Percentiles rank a stretch among this genome's conserved stretches.
These are phyloP conservation scores for Tolypocladium inflatum DNA, from an alignment of 2,329 filamentous ascomycete genomes.

Conservation along the genomic window DNA sequence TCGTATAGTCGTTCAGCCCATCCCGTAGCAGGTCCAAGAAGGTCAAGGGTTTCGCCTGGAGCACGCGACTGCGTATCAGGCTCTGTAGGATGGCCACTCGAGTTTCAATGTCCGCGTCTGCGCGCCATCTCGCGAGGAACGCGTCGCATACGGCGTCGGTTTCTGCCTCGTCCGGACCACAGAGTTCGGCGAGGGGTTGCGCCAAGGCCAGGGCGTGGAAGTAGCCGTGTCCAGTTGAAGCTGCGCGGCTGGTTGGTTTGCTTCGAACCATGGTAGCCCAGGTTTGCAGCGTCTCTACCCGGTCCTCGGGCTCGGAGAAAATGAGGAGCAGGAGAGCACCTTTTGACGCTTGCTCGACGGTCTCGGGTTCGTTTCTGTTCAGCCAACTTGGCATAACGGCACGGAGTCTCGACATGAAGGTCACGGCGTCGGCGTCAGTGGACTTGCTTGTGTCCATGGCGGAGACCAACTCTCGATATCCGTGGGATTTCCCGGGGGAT, in stretches of 20 bases:
- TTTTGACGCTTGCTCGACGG: slow-evolving; percentile 37
- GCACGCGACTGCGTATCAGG: slow-evolving; percentile 35
- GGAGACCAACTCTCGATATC: slow-evolving; percentile 12
- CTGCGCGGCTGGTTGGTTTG: slow-evolving; percentile 21
- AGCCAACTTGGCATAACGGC: slow-evolving; percentile 36
- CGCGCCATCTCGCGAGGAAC: slow-evolving; percentile 42
- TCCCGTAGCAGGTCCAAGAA: slow-evolving; percentile 40
- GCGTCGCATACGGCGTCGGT: slow-evolving; percentile 31
- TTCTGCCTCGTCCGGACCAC: background rate
- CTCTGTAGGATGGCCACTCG: slow-evolving; percentile 46
- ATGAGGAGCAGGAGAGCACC: slow-evolving; percentile 42
- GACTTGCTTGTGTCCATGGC: slow-evolving; percentile 6
- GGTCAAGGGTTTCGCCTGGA: slow-evolving; percentile 26
- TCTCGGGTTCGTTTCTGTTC: slow-evolving; percentile 38
- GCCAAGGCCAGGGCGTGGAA: slow-evolving; percentile 44
- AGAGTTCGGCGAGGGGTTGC: slow-evolving; percentile 27
- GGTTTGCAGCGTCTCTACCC: slow-evolving; percentile 27
- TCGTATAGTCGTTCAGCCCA: slow-evolving; percentile 81
- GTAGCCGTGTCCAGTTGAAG: slow-evolving; percentile 36
- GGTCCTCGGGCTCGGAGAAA: slow-evolving; percentile 26
- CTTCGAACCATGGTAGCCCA: slow-evolving; percentile 36
- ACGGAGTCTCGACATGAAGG: slow-evolving; percentile 16
- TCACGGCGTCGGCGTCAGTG: slow-evolving; percentile 5
- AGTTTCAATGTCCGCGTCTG: slow-evolving; percentile 40
- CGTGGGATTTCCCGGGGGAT: slow-evolving; percentile 8